These are phyloP conservation scores for Mycosphaerella arachidis DNA, from an alignment of 2,329 filamentous ascomycete genomes.

Conservation along the genomic window DNA sequence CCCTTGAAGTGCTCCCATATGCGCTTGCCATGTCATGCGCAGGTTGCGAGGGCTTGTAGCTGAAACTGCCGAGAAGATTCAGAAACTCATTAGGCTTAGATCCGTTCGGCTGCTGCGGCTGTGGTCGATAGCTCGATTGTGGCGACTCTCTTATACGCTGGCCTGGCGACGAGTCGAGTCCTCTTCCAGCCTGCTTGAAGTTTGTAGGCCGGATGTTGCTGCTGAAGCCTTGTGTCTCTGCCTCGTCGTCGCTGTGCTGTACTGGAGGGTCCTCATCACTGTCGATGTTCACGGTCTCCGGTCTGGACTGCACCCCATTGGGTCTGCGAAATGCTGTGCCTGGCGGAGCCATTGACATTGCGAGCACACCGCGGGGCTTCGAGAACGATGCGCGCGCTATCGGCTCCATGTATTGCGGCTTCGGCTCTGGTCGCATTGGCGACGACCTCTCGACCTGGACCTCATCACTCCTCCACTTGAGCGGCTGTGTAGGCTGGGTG, in stretches of 20 bases:
- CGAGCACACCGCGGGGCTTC: constrained; percentile 43
- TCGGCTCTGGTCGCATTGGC: constrained; percentile 43
- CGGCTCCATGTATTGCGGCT: constrained; percentile 30
- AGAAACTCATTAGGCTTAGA: constrained; percentile 18
- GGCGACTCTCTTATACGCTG: constrained; percentile 29
- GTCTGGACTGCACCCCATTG: constrained; percentile 20
- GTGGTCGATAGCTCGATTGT: not conserved
- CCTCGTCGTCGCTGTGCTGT: constrained; percentile 28
- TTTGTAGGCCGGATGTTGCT: constrained; percentile 59
- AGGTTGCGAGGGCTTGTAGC: constrained; percentile 17
- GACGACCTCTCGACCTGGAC: constrained; percentile 90
- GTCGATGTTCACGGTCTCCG: constrained; percentile 19
- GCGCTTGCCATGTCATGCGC: constrained; percentile 42
- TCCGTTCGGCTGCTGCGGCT: not conserved
- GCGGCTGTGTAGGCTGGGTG: constrained; percentile 50
- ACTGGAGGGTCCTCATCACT: constrained; percentile 46
- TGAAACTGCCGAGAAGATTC: constrained; percentile 24
- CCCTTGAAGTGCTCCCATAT: constrained; percentile 32
- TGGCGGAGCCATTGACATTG: constrained; percentile 66
- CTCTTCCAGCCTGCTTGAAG: constrained; percentile 45
- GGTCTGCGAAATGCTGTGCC: constrained; percentile 64
- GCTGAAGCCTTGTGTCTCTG: constrained; percentile 35
- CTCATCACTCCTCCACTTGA: constrained; percentile 45
- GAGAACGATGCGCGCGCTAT: constrained; percentile 22
- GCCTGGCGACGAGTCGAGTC: constrained; percentile 31